Conservation (phyloP, 2,329 filamentous ascomycete genomes). For the Venturia effusa region DNA sequence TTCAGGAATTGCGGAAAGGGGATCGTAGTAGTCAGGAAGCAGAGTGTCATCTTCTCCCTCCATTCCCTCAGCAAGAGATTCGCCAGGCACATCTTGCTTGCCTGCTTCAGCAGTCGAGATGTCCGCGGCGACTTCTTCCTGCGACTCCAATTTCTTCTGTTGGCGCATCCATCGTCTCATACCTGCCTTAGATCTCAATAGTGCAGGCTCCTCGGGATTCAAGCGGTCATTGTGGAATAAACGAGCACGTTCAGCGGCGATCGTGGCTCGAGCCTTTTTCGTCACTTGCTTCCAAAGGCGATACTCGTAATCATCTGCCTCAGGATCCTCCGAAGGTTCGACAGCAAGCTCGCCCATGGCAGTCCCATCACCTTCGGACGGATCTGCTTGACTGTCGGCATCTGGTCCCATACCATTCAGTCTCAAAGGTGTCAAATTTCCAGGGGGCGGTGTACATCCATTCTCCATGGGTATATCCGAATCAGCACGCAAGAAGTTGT, state of each 20-base stretch:
- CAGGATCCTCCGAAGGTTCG: conserved; percentile 61
- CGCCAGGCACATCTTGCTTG: conserved; percentile 42
- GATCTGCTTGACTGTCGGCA: conserved; percentile 57
- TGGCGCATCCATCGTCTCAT: conserved; percentile 84
- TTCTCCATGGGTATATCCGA: conserved; percentile 70
- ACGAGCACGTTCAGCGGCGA: conserved; percentile 75
- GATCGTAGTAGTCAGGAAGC: conserved; percentile 90
- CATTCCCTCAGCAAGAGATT: conserved; percentile 90
- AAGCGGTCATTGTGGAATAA: conserved; percentile 79
- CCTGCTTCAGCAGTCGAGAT: conserved; percentile 37
- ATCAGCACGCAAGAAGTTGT: conserved; percentile 48
- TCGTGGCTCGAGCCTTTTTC: conserved; percentile 82
- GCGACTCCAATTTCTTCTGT: conserved; percentile 50
- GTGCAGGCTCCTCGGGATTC: conserved; percentile 76
- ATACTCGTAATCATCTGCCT: conserved; percentile 82
- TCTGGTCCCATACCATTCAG: conserved; percentile 41
- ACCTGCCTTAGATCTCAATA: conserved; percentile 71
- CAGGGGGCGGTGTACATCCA: conserved; percentile 72
- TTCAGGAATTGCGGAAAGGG: conserved; percentile 75
- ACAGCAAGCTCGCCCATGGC: conserved; percentile 49
- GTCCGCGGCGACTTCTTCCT: conserved; percentile 32
- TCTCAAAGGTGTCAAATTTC: conserved; percentile 63
- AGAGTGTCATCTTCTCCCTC: conserved; percentile 76
- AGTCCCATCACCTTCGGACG: conserved; percentile 74
- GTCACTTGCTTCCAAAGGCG: conserved; percentile 99